phyloP scores from a whole-genome alignment of 1,284 basidiomycete genomes.

The Pascua sp. region DNA sequence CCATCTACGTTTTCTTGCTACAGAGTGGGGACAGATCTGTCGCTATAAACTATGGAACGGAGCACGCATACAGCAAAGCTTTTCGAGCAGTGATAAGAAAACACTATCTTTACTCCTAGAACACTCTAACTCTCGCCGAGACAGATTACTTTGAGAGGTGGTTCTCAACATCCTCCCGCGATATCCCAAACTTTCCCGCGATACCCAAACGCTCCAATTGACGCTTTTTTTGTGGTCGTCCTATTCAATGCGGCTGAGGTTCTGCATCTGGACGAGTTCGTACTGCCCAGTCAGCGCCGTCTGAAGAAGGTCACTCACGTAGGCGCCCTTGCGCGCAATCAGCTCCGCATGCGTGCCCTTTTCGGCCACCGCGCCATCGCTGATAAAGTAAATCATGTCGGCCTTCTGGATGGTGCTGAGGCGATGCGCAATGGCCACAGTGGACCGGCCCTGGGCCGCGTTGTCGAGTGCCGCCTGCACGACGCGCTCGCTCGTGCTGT shows the following conservation, averaged over 20 bases:
- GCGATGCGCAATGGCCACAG: slow-evolving; percentile 73
- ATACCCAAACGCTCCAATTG: too few species aligned
- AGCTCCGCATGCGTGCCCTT: slow-evolving; percentile 84
- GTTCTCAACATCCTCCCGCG: too few species aligned
- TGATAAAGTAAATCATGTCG: slow-evolving; percentile 88
- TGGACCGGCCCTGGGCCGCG: slow-evolving; percentile 85
- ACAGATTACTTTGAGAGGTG: too few species aligned
- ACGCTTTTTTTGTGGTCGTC: too few species aligned
- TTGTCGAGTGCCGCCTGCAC: slow-evolving; percentile 93
- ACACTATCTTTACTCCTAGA: too few species aligned
- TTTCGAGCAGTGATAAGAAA: too few species aligned
- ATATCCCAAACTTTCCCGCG: too few species aligned
- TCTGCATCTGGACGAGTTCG: slow-evolving; percentile 14
- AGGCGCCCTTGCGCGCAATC: slow-evolving; percentile 66
- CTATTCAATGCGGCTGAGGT: not conserved
- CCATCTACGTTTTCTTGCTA: too few species aligned
- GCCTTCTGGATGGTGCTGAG: slow-evolving; percentile 88
- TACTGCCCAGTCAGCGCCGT: not conserved
- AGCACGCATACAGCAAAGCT: too few species aligned
- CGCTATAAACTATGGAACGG: too few species aligned
- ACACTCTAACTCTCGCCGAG: too few species aligned
- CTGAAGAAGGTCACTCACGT: slow-evolving; percentile 34
- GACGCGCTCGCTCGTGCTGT: slow-evolving; percentile 86
- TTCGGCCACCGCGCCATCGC: slow-evolving; percentile 81
- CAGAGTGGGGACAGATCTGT: too few species aligned